Evolutionary conservation across 2,329 filamentous ascomycete genomes (phyloP).

Genomic region (Aspergillus quadrilineatus): DNA sequence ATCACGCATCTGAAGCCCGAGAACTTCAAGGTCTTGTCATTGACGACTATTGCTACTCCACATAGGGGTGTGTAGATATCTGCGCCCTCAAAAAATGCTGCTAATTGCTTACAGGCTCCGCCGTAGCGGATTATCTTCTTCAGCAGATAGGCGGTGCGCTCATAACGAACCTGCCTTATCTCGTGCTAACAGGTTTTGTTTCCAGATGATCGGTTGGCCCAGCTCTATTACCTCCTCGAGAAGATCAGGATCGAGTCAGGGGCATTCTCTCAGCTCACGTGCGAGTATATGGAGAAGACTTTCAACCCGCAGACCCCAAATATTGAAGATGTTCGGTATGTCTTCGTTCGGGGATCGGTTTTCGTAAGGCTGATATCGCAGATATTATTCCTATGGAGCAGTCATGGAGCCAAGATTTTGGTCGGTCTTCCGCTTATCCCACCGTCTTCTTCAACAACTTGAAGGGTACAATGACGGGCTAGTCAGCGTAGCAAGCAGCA

Average conservation of each 20-base stretch:
- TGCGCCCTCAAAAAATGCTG: background rate
- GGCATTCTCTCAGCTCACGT: conserved; percentile 62
- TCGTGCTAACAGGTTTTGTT: conserved; percentile 36
- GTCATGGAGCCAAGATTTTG: conserved; percentile 55
- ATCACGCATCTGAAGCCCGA: conserved; percentile 58
- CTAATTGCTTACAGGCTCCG: conserved; percentile 46
- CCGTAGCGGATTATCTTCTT: conserved; percentile 63
- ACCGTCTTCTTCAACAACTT: conserved; percentile 52
- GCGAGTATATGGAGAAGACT: conserved; percentile 55
- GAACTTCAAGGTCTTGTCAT: conserved; percentile 72
- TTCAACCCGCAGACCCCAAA: conserved; percentile 63
- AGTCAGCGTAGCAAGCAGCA: conserved; percentile 59
- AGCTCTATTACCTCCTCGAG: conserved; percentile 56
- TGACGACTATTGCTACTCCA: conserved; percentile 63
- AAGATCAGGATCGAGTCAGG: conserved; percentile 58
- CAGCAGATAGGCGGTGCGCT: conserved; percentile 55
- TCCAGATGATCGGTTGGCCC: conserved; percentile 50
- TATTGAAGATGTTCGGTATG: conserved; percentile 50
- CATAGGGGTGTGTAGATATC: conserved; percentile 49
- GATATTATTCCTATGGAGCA: conserved; percentile 65
- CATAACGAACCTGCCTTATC: background rate
- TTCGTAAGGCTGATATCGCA: conserved; percentile 22
- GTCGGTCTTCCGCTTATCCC: conserved; percentile 58
- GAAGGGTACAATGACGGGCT: conserved; percentile 64
- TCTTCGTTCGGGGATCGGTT: conserved; percentile 4